A percentile compares a stretch with the other conserved stretches of the same genome.
Evolutionary conservation across 2,329 filamentous ascomycete genomes (phyloP).

Genomic region (Juglanconis oblonga): DNA sequence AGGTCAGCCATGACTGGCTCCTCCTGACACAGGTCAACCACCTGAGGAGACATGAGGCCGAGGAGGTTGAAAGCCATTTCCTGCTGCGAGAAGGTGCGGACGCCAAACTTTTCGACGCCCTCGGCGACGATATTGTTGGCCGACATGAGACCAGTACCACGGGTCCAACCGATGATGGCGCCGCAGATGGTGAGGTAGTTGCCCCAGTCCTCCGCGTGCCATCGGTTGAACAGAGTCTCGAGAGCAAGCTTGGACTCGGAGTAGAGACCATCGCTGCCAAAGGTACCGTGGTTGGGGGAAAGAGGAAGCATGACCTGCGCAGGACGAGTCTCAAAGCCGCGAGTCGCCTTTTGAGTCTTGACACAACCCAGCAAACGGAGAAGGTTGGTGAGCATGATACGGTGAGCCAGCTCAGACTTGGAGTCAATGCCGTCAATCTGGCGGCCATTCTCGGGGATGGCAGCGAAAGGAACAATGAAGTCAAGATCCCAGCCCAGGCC

Average conservation of each 20-base stretch:
- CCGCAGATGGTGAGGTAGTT: slow-evolving; percentile 98
- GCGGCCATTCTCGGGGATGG: slow-evolving; percentile 95
- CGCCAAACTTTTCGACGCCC: slow-evolving; percentile 92
- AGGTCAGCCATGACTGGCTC: slow-evolving; percentile 97
- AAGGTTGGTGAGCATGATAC: slow-evolving; percentile 98
- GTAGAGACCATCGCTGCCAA: slow-evolving; percentile 96
- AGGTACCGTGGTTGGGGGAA: slow-evolving; percentile 97
- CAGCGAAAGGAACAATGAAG: slow-evolving; percentile 92
- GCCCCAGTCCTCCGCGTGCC: slow-evolving; percentile 96
- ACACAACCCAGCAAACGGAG: slow-evolving; percentile 85
- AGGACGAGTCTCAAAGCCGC: slow-evolving; percentile 89
- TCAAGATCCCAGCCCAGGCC: slow-evolving; percentile 98
- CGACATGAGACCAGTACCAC: slow-evolving; percentile 95
- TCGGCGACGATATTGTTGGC: slow-evolving; percentile 98
- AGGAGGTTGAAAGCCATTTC: slow-evolving; percentile 99
- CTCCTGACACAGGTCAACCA: slow-evolving; percentile 92
- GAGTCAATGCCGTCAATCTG: slow-evolving; percentile 97
- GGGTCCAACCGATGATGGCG: slow-evolving; percentile 98
- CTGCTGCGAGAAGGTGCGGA: slow-evolving; percentile 97
- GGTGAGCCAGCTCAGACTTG: slow-evolving; percentile 94
- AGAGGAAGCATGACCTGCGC: slow-evolving; percentile 94
- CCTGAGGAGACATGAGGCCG: slow-evolving; percentile 88
- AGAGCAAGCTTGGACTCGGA: slow-evolving; percentile 96
- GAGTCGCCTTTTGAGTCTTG: slow-evolving; percentile 84
- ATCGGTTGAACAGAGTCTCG: slow-evolving; percentile 97